Evolutionary conservation across 371 early-diverging fungal genomes (phyloP).

Genomic region (Coemansia sp.): DNA sequence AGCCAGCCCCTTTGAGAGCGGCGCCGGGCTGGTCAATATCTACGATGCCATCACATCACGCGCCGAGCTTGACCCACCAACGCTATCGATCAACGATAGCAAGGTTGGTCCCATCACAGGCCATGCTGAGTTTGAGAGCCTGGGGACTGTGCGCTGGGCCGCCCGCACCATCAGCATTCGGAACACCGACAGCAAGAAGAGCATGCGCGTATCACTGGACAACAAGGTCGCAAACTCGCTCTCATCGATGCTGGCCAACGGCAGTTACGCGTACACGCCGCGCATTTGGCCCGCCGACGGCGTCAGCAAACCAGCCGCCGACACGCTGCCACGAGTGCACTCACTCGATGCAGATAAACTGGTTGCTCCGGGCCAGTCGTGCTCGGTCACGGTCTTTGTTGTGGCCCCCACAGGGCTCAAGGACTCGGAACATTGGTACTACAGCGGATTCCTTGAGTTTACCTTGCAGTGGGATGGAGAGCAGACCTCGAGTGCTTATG

Average conservation of each 20-base stretch:
- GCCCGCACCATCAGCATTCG: conserved; percentile 56
- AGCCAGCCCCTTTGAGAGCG: conserved; percentile 52
- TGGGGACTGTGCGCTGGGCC: conserved; percentile 50
- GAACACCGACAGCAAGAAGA: conserved; percentile 54
- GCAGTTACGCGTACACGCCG: conserved; percentile 53
- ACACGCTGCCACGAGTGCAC: conserved; percentile 18
- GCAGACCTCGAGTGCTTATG: background rate
- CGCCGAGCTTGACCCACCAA: conserved; percentile 60
- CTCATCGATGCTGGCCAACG: conserved; percentile 53
- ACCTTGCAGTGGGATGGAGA: conserved; percentile 33
- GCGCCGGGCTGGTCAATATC: conserved; percentile 72
- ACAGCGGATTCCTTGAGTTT: conserved; percentile 39
- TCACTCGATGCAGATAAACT: conserved; percentile 53
- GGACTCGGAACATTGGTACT: conserved; percentile 42
- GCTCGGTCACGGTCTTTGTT: conserved; percentile 28
- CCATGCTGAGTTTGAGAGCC: background rate
- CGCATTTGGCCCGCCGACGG: conserved; percentile 26
- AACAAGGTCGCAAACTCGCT: conserved; percentile 25
- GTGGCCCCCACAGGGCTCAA: conserved; percentile 34
- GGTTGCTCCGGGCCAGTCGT: conserved; percentile 30
- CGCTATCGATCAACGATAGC: conserved; percentile 64
- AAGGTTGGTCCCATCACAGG: conserved; percentile 11
- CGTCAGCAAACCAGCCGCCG: background rate
- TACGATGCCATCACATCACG: conserved; percentile 58
- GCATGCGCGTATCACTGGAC: conserved; percentile 10